Base-by-base conservation (phyloP, 2,329 filamentous ascomycete genomes). In the Trichoderma asperellum region DNA sequence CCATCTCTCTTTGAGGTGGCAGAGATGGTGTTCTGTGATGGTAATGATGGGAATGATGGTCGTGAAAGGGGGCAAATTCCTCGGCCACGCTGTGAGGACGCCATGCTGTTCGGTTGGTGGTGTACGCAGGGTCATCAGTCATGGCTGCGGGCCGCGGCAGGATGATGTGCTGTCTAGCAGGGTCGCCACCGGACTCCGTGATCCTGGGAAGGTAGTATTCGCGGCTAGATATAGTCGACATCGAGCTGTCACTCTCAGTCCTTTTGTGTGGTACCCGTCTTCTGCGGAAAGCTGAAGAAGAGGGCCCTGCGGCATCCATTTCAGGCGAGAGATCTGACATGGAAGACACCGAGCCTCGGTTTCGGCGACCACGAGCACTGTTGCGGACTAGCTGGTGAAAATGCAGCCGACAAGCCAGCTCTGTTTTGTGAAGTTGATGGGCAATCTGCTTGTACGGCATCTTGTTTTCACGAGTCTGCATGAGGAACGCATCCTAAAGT, bases 381-480 rank as follows among this genome's bases (percentile, higher is more conserved):
- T 92, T 92, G 78, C 94, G 92, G 72, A 91, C 93, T 72, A 96
- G 86, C 77, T 96, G 92, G 77, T 96, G 92, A 78, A 93, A 95
- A 81, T 96, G 93, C 72, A 96, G 87, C 72, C 93, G 92, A 82
- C 92, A 96, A 59, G 92, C 92, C 70, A 96, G 85, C 82, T 96
- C 92, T 0, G 92, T 96, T 84, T 96, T 96, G 82, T 94, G 93
- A 74, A 96, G 83, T 75, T 94, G 91, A 70, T 90, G 88, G 70
- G 92, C 92, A 77, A 96, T 96, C 78, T 95, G 92, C 85, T 95
- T 96, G 82, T 96, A 96, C 0, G 92, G 92, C 89, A 95, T 93
- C 82, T 95, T 95, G 76, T 94, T 91, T 76, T 92, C 87, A 70
- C 92, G 91, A 71, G 91, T 94, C 80, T 94, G 91, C 71, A 96